Evolutionary conservation across 2,329 filamentous ascomycete species (phyloP), one percentile per base, ranked within the genome.

Genomic region (Aspergillus jensenii): DNA sequence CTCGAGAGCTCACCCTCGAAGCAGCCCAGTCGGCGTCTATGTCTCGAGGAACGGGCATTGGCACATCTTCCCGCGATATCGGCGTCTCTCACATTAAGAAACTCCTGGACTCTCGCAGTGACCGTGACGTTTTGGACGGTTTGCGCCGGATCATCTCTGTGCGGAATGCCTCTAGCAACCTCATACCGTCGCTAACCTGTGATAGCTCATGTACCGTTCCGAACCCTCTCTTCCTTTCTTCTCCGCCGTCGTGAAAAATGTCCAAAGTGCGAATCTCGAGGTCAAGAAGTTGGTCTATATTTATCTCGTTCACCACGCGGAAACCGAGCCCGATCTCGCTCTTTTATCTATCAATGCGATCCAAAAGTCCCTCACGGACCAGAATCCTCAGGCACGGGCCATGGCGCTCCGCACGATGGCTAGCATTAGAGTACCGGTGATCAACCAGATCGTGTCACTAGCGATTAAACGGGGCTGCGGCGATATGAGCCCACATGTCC

Each of bases 201-300:
- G 23, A 7, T 46, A 96, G 91, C 93, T 98, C 89, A 96, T 96
- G 87, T 98, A 97, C 78, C 87, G 87, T 66, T 87, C 90, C 67
- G 90, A 96, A 73, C 89, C 91, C 65, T 96, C 92, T 58, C 82
- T 96, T 2, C 88, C 90, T 21, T 96, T 93, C 82, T 99, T 99
- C 81, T 96, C 93, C n/a, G 90, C 92, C 23, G 90, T 99, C 55
- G 91, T 99, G 74, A 99, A 99, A 80, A 99, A 98, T 68, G 91
- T 97, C 59, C 93, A 93, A 27, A 96, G 91, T 39, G 90, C 93
- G 14, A 96, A 92, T 68, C 84, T 97, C 68, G 92, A 96, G 70
- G 93, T 98, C 76, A 96, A 97, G 78, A 98, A 98, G 76, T 87
- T 99, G 56, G 95, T 99, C 62, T 99, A 99, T 81, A 96, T 97